Evolutionary conservation across 352 stramenopile genomes (phyloP).

Genomic region (Globisporangium spiculum): DNA sequence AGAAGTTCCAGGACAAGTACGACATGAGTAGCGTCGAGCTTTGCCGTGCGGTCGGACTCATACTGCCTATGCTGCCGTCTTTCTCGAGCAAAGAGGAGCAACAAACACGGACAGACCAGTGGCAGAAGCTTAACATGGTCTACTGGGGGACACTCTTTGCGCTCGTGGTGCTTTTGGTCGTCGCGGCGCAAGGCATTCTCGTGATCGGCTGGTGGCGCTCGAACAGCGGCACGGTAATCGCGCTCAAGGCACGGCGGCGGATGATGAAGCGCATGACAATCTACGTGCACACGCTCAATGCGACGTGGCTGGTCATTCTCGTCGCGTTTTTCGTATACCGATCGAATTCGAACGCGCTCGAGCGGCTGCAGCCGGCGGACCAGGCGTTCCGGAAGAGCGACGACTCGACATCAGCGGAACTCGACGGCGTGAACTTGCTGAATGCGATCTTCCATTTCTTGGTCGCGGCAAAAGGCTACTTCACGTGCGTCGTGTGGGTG

Average conservation of each 20-base stretch:
- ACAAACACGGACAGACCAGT: conserved; percentile 35
- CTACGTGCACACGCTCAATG: conserved; percentile 70
- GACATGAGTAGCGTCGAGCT: conserved; percentile 46
- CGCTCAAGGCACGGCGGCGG: conserved; percentile 56
- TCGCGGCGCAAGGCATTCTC: conserved; percentile 57
- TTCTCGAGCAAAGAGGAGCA: conserved; percentile 24
- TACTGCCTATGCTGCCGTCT: conserved; percentile 43
- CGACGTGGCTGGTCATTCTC: conserved; percentile 58
- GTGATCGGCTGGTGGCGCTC: conserved; percentile 70
- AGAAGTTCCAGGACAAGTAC: conserved; percentile 29
- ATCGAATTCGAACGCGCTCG: conserved; percentile 36
- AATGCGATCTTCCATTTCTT: conserved; percentile 58
- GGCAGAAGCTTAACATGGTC: conserved; percentile 54
- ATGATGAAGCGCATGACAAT: conserved; percentile 78
- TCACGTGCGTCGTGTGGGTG: conserved; percentile 62
- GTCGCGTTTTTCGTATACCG: conserved; percentile 65
- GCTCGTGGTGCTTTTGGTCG: conserved; percentile 56
- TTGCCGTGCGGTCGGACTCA: conserved; percentile 44
- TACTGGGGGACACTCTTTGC: conserved; percentile 61
- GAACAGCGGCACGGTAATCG: conserved; percentile 74
- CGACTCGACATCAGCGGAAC: not conserved
- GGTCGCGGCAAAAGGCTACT: conserved; percentile 61
- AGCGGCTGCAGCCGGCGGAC: conserved; percentile 28
- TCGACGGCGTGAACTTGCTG: conserved; percentile 29
- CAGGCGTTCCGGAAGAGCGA: not conserved